Evolutionary conservation across 129 eudicot genomes (phyloP), one percentile per base, ranked within the genome.

Genomic region (Logfia minima): DNA sequence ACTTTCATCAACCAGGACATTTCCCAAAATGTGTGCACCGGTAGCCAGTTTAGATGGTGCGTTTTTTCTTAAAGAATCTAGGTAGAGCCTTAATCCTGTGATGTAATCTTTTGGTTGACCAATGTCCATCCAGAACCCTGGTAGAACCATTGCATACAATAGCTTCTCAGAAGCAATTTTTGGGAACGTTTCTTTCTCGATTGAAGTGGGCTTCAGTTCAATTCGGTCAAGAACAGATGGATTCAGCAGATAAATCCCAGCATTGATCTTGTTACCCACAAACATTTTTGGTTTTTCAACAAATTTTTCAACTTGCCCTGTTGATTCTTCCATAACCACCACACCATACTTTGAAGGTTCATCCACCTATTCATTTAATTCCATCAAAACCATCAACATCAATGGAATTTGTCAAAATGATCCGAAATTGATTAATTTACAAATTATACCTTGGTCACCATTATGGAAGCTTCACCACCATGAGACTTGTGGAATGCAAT

Each of bases 51-150:
- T 89, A 17, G 80, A 61, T 19, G 98, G 84, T 8, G 88, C 75
- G 7, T 81, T 86, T 87, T 88, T 92, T 43, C 91, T 89, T 71
- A 92, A 78, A 22, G 98, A 92, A 75, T 86, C 98, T 0, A 92
- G 80, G 81, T 92, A 92, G 37, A 92, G 96, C 68, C 96, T 74
- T 43, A 92, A 80, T 34, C 98, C 98, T 0, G 96, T 84, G 43
- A 92, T 92, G 88, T 92, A 92, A 76, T 92, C 98, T 70, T 80
- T 86, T 18, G 98, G 98, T 77, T 92, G 98, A 34, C 98, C 98
- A 45, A 92, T 89, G 84, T 92, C 98, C 98, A 92, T 92, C 98
- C 98, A 92, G 60, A 92, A 92, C 29, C 98, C 96, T 17, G 98
- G 98, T 32, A 92, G 85, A 32, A 92, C 98, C 98, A 92, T 92